A percentile compares a stretch with the other conserved stretches of the same genome.
These are phyloP conservation scores for Saitozyma sp. DNA, from an alignment of 768 basidiomycete species.

Conservation along the genomic window DNA sequence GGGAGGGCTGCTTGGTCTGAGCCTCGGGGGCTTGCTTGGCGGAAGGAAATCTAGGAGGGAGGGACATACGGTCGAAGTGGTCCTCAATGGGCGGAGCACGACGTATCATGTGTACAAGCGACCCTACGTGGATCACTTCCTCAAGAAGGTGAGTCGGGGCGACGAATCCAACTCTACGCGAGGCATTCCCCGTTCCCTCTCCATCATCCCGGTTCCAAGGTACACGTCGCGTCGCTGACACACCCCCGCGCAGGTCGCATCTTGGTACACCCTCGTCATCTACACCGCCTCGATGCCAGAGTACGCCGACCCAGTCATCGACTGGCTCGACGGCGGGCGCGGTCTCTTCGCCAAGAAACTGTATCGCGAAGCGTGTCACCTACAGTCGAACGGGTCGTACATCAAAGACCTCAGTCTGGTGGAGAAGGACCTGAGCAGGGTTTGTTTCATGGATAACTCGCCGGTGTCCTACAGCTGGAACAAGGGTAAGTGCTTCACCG, in stretches of 20 bases:
- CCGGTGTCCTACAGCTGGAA: constrained; percentile 88
- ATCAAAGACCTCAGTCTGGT: constrained; percentile 87
- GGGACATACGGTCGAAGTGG: constrained; percentile 89
- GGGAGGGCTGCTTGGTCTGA: constrained; percentile 53
- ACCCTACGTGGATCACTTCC: constrained; percentile 93
- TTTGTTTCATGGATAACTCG: constrained; percentile 95
- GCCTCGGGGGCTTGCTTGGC: constrained; percentile 42
- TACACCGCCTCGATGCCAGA: constrained; percentile 99
- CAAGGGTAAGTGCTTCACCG: constrained; percentile 65
- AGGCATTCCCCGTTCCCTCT: background rate
- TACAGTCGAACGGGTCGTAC: constrained; percentile 88
- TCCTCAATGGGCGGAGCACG: constrained; percentile 80
- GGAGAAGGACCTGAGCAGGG: constrained; percentile 84
- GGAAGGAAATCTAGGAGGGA: constrained; percentile 55
- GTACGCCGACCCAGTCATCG: constrained; percentile 98
- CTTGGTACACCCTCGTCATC: constrained; percentile 98
- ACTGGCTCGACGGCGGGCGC: constrained; percentile 94
- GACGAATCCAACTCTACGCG: background rate
- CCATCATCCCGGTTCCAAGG: too few relatives aligned
- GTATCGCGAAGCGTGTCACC: constrained; percentile 93
- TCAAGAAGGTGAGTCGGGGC: constrained; percentile 68
- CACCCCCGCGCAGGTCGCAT: constrained; percentile 68
- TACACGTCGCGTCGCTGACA: too few relatives aligned
- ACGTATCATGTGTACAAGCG: constrained; percentile 98
- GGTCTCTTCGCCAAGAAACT: constrained; percentile 84